Evolutionary conservation across 768 basidiomycete species (phyloP), one percentile per base, ranked within the genome.

Genomic region (Auriscalpium orientale): DNA sequence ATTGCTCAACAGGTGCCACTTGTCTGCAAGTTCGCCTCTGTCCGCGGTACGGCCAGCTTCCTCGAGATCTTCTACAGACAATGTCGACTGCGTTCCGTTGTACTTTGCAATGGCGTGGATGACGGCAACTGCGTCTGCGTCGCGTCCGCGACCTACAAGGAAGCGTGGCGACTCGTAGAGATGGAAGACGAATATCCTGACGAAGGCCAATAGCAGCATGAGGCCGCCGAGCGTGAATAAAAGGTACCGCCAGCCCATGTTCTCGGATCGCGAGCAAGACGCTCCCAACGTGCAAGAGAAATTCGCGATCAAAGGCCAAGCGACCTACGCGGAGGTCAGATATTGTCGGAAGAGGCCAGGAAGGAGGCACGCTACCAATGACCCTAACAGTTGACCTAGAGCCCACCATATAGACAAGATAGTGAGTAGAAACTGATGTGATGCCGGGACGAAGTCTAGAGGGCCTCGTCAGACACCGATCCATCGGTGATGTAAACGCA

Each of bases 231-330:
- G 74, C 0, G 73, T 72, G 64, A 80, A 76, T 35, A 82, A 67
- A 22, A 82, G 73, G 62, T 84, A 83, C 33, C 83, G 71, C 83
- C 83, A 84, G 21, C 83, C 82, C 82, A 81, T 83, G 59, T 84
- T 84, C 18, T 77, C 59, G 3, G 71, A 65, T 49, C 70, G 74
- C 38, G 71, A 56, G 57, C 79, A 79, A 3, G 69, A 61, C 3
- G 66, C 60, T 0, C 72, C 53, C 2, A 62, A 63, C 1, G 69
- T 34, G 58, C 83, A 84, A 7, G 82, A 79, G 57, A 77, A 76
- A 58, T 80, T 78, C 13, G 78, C 71, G 13, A 83, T 79, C 22
- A 84, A 64, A 2, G 82, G 80, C 82, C 82, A 83, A 0, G 82
- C 81, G 57, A 84, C 63, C 79, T 80, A 43, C 22, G 2, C 3